Base-by-base conservation (phyloP, 352 stramenopile species). In the Phytophthora colocasiae region DNA sequence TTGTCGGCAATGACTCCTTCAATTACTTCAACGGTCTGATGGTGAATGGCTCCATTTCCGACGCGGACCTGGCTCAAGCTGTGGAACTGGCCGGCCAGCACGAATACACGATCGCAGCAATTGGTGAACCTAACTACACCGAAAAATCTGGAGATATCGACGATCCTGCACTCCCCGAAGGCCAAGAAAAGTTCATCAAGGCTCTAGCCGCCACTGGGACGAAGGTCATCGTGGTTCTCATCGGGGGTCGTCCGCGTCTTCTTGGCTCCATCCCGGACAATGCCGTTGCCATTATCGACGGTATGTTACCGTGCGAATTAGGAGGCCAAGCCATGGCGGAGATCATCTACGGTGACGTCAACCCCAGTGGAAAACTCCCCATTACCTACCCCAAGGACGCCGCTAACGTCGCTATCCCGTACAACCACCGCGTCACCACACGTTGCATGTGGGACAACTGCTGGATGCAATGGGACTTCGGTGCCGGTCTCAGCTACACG, bases 71-170 rank as follows among this genome's bases (percentile, higher is more conserved):
- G 14, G 66, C 69, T 39, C 78, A 68, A 27, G 76, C 69, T 34
- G 89, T 87, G 41, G 22, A 69, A 2, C 64, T 86, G 6, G 81
- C 83, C 4, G 51, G 61, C 1, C 63, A 74, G 26, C 55, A 83
- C 6, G 36, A 72, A n/a, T 89, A 90, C 71, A 89, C 86, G 0
- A 71, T 96, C 14, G 74, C 89, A 9, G 86, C 69, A 27, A 81
- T 96, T 6, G 90, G 90, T 31, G 90, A 97, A 57, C 41, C 38
- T 2, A 45, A 73, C 5, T 97, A 96, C 64, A 74, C 87, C 1
- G 90, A 97, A 50, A 96, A 96, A 47, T 78, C 75, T 2, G 89
- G 89, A 9, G 90, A 96, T 58, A 87, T 97, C 29, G 65, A 90
- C 24, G 75, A 95, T 55, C 53, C 89, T 3, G 67, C 73, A 0